Percentiles rank a stretch among this genome's conserved stretches.
phyloP scores from a whole-genome alignment of 75 land plant species.

The Pinus tabuliformis region DNA sequence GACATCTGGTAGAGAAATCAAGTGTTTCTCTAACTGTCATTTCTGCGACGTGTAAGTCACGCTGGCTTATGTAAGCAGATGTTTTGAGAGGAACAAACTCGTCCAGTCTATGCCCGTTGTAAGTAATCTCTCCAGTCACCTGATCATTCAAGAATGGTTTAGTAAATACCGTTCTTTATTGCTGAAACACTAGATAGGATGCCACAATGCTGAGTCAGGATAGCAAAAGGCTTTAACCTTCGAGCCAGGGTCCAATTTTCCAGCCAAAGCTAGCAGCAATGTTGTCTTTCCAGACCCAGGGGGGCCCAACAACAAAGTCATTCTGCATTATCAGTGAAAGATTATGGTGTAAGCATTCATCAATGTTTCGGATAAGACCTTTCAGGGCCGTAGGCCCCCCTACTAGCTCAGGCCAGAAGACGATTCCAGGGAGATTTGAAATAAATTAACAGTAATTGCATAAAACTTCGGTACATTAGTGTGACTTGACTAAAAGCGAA shows the following conservation, averaged over 20 bases:
- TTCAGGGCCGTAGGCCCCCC: not conserved
- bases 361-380: not conserved
- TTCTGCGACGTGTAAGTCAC: slow-evolving; percentile 80
- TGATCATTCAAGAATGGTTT: slow-evolving; percentile 14
- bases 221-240: slow-evolving; percentile 33
- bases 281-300: slow-evolving; percentile 88
- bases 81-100: slow-evolving; percentile 86
- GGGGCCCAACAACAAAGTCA: slow-evolving; percentile 81
- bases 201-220: too few relatives aligned
- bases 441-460: too few relatives aligned
- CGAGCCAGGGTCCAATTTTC: slow-evolving; percentile 62
- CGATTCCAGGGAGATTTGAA: too few relatives aligned
- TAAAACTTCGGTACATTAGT: too few relatives aligned
- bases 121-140: slow-evolving; percentile 67
- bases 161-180: not conserved
- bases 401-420: not conserved
- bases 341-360: too few relatives aligned
- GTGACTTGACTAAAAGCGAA: not conserved
- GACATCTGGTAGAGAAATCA: slow-evolving; percentile 87
- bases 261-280: slow-evolving; percentile 71
- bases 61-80: slow-evolving; percentile 84
- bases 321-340: slow-evolving; percentile 29
- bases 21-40: slow-evolving; percentile 92
- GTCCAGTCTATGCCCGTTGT: slow-evolving; percentile 65
- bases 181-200: not conserved